Evolutionary conservation across 495 filamentous ascomycete species (phyloP).

Genomic region (Aspergillus funiculosus): DNA sequence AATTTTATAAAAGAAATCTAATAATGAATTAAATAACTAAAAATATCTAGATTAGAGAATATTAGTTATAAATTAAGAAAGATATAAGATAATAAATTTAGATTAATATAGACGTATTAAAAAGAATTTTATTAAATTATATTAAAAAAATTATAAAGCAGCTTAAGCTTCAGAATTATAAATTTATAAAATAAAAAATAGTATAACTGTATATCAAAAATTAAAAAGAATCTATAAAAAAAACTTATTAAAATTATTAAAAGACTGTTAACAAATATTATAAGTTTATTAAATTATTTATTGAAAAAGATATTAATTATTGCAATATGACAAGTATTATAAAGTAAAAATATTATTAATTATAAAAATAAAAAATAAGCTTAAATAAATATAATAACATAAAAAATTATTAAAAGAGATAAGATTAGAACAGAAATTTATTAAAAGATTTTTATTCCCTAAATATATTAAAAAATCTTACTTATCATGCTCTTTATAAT

Average conservation of each 20-base stretch:
- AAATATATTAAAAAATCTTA: neutral
- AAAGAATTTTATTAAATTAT: neutral
- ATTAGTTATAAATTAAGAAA: too few relatives aligned
- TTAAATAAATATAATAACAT: neutral
- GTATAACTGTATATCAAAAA: neutral
- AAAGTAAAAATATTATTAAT: neutral
- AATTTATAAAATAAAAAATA: neutral
- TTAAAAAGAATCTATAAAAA: neutral
- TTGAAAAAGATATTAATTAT: neutral
- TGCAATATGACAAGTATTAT: neutral
- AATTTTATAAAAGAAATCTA: too few relatives aligned
- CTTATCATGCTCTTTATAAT: conserved; percentile 1
- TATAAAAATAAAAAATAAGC: neutral
- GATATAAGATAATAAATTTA: too few relatives aligned
- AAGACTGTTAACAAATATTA: neutral
- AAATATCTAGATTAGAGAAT: too few relatives aligned
- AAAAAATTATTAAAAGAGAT: neutral
- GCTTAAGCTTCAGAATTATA: too few relatives aligned
- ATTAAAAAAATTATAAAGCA: neutral
- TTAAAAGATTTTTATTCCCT: neutral
- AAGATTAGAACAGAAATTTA: neutral
- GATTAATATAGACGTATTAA: too few relatives aligned
- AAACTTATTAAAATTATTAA: neutral
- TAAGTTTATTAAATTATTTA: neutral
- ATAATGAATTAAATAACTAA: neutral